Base-by-base conservation (phyloP, 768 basidiomycete genomes). In the Rhodocollybia butyracea region DNA sequence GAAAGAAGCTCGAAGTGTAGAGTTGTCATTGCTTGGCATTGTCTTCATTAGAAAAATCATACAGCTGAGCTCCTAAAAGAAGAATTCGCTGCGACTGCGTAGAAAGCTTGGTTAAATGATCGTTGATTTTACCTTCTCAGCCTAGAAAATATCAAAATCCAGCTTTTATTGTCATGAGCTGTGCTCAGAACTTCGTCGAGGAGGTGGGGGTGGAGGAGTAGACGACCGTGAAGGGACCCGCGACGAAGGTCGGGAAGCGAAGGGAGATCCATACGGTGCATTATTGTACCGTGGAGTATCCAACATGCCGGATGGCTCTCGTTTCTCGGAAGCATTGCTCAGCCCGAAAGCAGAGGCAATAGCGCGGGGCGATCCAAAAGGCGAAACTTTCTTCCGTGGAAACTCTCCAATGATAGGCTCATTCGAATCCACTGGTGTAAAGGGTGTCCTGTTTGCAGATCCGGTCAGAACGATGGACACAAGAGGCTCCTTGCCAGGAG, bases 381-480 rank as follows among this genome's bases (percentile, higher is more conserved):
- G 50, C 22, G 76, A 75, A 6, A 68, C 61, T 34, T 73, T 72
- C 62, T 74, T 79, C 62, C 73, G 73, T 26, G 73, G 68, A 58
- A 85, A 80, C 52, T 85, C 79, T 15, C 85, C 85, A 2, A 86
- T 70, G 57, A 88, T 85, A 22, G 82, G 82, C 54, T 78, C 79
- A 56, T 77, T 75, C 43, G 77, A 70, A 47, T 73, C 70, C 42
- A 82, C 64, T 7, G 82, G 76, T 1, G 78, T 68, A 60, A 78
- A 81, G 5, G 75, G 68, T 64, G 22, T 46, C 3, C 15, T 59
- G 53, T 69, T 70, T 42, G 63, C 68, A 5, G 66, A 61, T 10
- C 57, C 57, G 24, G 64, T 66, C 42, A 70, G 55, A 13, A 62
- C 61, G 55, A 68, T 64, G 39, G 64, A 60, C 27, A 59, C 65